Evolutionary conservation across 2,329 filamentous ascomycete genomes (phyloP).

Genomic region (Cryphonectria nitschkei): DNA sequence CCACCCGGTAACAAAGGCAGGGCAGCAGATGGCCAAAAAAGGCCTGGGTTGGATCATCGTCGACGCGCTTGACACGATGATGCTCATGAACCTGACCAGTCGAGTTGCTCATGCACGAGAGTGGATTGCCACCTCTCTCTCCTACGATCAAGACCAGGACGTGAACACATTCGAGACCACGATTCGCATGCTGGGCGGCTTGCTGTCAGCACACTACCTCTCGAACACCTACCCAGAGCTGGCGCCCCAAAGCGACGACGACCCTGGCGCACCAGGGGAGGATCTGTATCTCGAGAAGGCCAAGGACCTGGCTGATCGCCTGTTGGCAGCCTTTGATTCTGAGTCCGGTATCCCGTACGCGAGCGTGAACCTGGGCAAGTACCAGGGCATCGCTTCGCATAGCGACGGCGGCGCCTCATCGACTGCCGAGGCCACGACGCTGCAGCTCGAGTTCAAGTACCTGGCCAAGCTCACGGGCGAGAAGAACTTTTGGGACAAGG

Average conservation of each 20-base stretch:
- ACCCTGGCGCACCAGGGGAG: conserved; percentile 74
- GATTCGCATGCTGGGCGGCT: conserved; percentile 92
- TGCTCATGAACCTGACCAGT: conserved; percentile 95
- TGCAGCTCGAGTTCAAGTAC: conserved; percentile 98
- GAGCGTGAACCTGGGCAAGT: conserved; percentile 83
- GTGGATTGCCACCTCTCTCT: conserved; percentile 81
- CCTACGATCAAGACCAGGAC: conserved; percentile 90
- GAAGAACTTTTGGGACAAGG: conserved; percentile 87
- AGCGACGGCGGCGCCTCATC: conserved; percentile 86
- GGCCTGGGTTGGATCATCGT: conserved; percentile 98
- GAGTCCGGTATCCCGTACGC: conserved; percentile 85
- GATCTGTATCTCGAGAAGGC: conserved; percentile 97
- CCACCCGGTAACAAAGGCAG: conserved; percentile 78
- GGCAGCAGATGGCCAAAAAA: conserved; percentile 81
- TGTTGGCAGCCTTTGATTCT: conserved; percentile 87
- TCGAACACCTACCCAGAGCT: conserved; percentile 80
- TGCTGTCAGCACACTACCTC: conserved; percentile 94
- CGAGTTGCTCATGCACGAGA: conserved; percentile 82
- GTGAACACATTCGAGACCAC: conserved; percentile 98
- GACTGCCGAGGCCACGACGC: conserved; percentile 87
- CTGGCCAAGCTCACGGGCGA: conserved; percentile 93
- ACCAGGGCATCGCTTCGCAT: conserved; percentile 78
- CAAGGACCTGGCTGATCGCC: conserved; percentile 84
- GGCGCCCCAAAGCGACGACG: conserved; percentile 73
- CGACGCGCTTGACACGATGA: conserved; percentile 93